phyloP scores from a whole-genome alignment of 2,329 filamentous ascomycete genomes.

The Colletotrichum noveboracense region DNA sequence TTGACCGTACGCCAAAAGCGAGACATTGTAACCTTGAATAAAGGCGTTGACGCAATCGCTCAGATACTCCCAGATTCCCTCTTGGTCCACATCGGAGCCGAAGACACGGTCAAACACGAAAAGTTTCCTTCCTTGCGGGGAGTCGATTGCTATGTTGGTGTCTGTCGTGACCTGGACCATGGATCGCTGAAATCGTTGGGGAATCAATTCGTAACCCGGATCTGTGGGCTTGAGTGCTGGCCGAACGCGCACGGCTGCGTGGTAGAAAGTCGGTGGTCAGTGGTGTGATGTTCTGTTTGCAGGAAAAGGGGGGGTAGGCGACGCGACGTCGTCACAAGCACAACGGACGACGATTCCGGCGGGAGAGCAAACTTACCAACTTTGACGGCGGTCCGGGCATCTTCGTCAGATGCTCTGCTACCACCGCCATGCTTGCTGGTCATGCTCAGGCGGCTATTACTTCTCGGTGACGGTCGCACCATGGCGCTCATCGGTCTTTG shows the following conservation, averaged over 20 bases:
- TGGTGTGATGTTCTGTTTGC: not conserved
- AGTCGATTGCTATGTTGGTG: constrained; percentile 87
- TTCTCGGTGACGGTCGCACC: constrained; percentile 74
- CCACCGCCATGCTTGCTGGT: constrained; percentile 76
- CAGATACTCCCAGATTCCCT: constrained; percentile 93
- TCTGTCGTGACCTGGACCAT: constrained; percentile 90
- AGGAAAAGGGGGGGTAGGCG: constrained; percentile 1
- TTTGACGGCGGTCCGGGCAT: constrained; percentile 90
- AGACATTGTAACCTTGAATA: constrained; percentile 97
- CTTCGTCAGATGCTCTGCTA: constrained; percentile 88
- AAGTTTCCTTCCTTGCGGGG: constrained; percentile 88
- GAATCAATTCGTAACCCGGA: constrained; percentile 93
- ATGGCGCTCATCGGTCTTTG: constrained; percentile 83
- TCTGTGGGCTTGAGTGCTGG: constrained; percentile 84
- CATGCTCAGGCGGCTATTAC: constrained; percentile 86
- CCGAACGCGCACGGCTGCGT: constrained; percentile 87
- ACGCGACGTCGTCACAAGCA: not conserved
- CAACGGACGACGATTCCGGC: not conserved
- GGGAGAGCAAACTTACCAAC: constrained; percentile 73
- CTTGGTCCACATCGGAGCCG: constrained; percentile 79
- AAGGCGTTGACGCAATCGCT: constrained; percentile 90
- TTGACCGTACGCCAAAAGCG: constrained; percentile 94
- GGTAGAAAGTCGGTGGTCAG: constrained; percentile 6
- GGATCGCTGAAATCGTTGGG: constrained; percentile 90
- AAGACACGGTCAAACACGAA: constrained; percentile 98